Evolutionary conservation across 1,284 basidiomycete genomes (phyloP).

Genomic region (Ceratobasidium sp.): DNA sequence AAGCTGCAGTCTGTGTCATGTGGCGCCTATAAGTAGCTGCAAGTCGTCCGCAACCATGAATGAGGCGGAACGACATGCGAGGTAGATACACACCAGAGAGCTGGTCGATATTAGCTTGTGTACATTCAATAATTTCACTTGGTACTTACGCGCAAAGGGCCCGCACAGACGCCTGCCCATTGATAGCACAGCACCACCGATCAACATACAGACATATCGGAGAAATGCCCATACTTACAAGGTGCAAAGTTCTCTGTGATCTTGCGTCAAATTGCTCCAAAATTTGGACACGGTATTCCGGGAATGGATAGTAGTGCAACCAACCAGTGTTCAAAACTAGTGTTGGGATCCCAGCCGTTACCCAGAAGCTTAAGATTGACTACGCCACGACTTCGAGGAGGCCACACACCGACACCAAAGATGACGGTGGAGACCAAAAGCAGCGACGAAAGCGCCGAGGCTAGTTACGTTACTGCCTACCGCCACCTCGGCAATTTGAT

Average conservation of each 20-base stretch:
- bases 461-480: constrained; percentile 9
- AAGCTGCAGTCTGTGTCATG: constrained; percentile 17
- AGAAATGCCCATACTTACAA: neutral
- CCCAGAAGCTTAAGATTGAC: too few relatives aligned
- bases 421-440: neutral
- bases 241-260: neutral
- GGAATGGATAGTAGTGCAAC: neutral
- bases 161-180: neutral
- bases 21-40: constrained; percentile 20
- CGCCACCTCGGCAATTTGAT: neutral
- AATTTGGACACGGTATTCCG: neutral
- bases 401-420: too few relatives aligned
- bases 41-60: constrained; percentile 19
- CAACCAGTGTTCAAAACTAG: too few relatives aligned
- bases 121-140: neutral
- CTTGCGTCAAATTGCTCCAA: neutral
- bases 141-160: constrained; percentile 1
- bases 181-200: too few relatives aligned
- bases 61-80: constrained; percentile 32
- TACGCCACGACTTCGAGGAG: too few relatives aligned
- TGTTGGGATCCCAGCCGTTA: neutral
- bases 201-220: neutral
- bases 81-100: constrained; percentile 8
- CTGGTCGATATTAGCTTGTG: constrained; percentile 3
- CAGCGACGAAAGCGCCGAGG: neutral